These are phyloP conservation scores for Aspergillus sp. DNA, from an alignment of 2,329 filamentous ascomycete genomes.

Conservation along the genomic window DNA sequence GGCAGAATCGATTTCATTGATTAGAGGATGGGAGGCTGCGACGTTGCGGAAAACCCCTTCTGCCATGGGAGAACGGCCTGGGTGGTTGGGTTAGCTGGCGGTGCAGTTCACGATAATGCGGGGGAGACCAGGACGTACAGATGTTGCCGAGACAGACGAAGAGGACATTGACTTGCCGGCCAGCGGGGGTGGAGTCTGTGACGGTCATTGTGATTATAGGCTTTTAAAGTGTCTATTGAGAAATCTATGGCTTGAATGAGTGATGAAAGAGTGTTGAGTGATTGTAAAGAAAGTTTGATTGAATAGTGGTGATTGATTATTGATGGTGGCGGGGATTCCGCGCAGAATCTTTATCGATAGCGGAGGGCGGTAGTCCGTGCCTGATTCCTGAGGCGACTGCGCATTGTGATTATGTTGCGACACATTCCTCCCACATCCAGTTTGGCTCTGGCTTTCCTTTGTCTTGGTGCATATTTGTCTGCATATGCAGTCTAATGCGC, in stretches of 20 bases:
- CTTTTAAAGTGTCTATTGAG: background rate
- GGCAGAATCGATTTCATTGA: slow-evolving; percentile 78
- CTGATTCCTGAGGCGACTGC: background rate
- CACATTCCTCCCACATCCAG: background rate
- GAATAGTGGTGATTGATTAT: background rate
- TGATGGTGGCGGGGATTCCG: background rate
- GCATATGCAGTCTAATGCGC: slow-evolving; percentile 1
- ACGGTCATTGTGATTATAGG: slow-evolving; percentile 24
- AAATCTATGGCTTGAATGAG: background rate
- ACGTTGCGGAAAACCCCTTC: slow-evolving; percentile 86
- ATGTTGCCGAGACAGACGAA: slow-evolving; percentile 99
- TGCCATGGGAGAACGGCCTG: slow-evolving; percentile 82
- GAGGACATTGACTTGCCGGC: slow-evolving; percentile 65
- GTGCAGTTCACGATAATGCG: background rate
- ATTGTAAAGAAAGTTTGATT: background rate
- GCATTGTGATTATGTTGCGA: background rate
- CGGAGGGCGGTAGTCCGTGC: background rate
- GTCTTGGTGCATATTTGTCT: background rate
- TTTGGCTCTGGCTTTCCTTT: background rate
- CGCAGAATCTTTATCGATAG: slow-evolving; percentile 13
- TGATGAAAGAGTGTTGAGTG: background rate
- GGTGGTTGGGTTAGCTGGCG: background rate
- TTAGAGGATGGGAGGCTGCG: slow-evolving; percentile 58
- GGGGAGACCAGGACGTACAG: slow-evolving; percentile 54
- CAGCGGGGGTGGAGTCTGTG: slow-evolving; percentile 14